Percentiles rank a stretch among this genome's conserved stretches.
phyloP scores from a whole-genome alignment of 2,329 filamentous ascomycete species.

The Sarocladiaceae sp. region DNA sequence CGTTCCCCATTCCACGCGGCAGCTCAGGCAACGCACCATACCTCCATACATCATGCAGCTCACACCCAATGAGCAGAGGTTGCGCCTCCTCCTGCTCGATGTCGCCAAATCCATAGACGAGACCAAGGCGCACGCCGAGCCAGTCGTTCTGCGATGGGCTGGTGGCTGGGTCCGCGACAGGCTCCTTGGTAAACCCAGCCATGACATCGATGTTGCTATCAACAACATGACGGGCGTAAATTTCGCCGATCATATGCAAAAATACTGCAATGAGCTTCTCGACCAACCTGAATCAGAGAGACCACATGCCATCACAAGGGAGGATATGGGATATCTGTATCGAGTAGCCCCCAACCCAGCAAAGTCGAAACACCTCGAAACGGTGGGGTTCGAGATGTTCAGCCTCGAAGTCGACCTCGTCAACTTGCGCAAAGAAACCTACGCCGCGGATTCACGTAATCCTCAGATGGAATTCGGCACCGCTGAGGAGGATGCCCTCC shows the following conservation, averaged over 20 bases:
- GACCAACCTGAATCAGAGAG: slow-evolving; percentile 47
- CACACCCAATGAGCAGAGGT: slow-evolving; percentile 62
- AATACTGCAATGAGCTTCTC: slow-evolving; percentile 49
- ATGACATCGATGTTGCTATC: slow-evolving; percentile 82
- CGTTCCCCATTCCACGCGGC: slow-evolving; percentile 16
- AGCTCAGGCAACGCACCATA: slow-evolving; percentile 11
- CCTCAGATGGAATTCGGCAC: slow-evolving; percentile 92
- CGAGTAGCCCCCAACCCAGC: slow-evolving; percentile 90
- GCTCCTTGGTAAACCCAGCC: slow-evolving; percentile 62
- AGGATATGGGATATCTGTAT: slow-evolving; percentile 66
- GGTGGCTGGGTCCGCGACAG: slow-evolving; percentile 87
- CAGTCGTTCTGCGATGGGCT: slow-evolving; percentile 67
- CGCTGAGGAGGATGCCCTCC: slow-evolving; percentile 78
- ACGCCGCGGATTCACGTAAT: slow-evolving; percentile 81
- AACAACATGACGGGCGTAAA: slow-evolving; percentile 76
- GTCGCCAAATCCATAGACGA: slow-evolving; percentile 60
- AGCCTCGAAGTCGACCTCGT: slow-evolving; percentile 90
- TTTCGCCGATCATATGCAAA: slow-evolving; percentile 63
- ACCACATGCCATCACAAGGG: slow-evolving; percentile 48
- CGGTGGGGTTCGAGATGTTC: slow-evolving; percentile 77
- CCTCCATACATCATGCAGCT: slow-evolving; percentile 40
- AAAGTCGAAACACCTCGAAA: slow-evolving; percentile 94
- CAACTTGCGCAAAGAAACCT: slow-evolving; percentile 87
- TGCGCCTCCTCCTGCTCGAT: slow-evolving; percentile 73
- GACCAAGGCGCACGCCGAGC: slow-evolving; percentile 37